Base-by-base conservation (phyloP, 1,139 yeast species). In the Petasospora rhodanensis region DNA sequence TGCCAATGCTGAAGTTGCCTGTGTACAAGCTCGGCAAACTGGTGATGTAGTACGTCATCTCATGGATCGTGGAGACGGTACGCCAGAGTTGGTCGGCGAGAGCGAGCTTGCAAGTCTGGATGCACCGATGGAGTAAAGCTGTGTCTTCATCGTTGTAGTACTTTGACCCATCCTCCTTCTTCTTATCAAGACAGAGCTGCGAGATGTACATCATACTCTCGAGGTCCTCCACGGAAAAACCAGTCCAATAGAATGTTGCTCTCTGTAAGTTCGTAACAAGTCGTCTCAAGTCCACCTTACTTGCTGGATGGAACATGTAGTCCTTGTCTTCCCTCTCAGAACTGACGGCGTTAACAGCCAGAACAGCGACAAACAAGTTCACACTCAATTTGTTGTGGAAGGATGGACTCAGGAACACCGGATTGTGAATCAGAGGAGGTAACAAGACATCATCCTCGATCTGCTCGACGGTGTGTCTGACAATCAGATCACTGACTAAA, bases 201-300 rank as follows among this genome's bases (percentile, higher is more conserved):
- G 79, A 69, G 21, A 79, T 68, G 24, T 61, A 57, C 4, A 72
- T 52, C 48, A 79, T 59, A 15, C 70, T 65, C 29, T 72, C 72
- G 11, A 76, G 61, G 52, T 77, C 83, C 24, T 62, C 65, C 26
- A 66, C 67, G 18, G 77, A 66, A 47, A 79, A 79, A 0, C 86
- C 86, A 2, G 85, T 76, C 87, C 87, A 80, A 47, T 76, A 77
- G 49, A 79, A 79, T 0, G 87, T 76, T 1, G 83, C 77, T 38
- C 79, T 62, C 51, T 76, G 83, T 27, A 79, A 52, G 47, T 80
- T 79, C 2, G 73, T 67, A 8, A 79, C 68, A 45, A 79, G 63
- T 30, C 79, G 55, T 41, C 79, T 59, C 28, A 79, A 54, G 41
- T 77, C 79, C 22, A 54, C 58, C 27, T 73, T 62, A 45, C 78